Evolutionary conservation across 306 rosid species (phyloP).

Genomic region (Spatholobus suberectus): DNA sequence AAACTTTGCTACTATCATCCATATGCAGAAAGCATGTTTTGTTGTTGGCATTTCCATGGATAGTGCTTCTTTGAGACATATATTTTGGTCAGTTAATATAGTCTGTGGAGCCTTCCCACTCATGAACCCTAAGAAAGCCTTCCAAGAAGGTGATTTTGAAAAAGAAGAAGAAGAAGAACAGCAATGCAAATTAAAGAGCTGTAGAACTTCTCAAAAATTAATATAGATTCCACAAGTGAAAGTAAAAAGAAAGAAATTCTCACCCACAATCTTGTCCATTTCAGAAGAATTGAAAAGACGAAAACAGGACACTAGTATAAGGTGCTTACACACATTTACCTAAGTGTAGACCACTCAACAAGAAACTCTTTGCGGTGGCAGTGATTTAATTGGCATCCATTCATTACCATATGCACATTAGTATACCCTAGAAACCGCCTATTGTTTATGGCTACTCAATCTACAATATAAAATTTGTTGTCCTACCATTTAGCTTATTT

Average conservation of each 20-base stretch:
- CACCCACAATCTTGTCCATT: constrained; percentile 9
- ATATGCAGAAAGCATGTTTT: constrained; percentile 91
- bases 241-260: constrained; percentile 5
- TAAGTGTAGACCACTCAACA: background rate
- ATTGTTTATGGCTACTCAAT: constrained; percentile 26
- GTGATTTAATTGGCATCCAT: background rate
- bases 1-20: constrained; percentile 98
- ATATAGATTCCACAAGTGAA: background rate
- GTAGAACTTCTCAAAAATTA: constrained; percentile 17
- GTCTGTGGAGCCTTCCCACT: constrained; percentile 93
- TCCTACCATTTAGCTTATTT: constrained; percentile 23
- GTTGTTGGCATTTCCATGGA: constrained; percentile 74
- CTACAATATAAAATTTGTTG: constrained; percentile 22
- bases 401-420: constrained; percentile 9
- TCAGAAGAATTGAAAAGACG: constrained; percentile 18
- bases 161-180: constrained; percentile 9
- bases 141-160: constrained; percentile 53
- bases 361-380: constrained; percentile 27
- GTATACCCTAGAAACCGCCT: constrained; percentile 9
- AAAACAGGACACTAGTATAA: constrained; percentile 12
- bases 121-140: constrained; percentile 94
- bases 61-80: constrained; percentile 92
- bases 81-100: constrained; percentile 86
- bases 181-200: constrained; percentile 47
- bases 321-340: background rate